These are phyloP conservation scores for Dentipellis sp. DNA, from an alignment of 768 basidiomycete species.

Conservation along the genomic window DNA sequence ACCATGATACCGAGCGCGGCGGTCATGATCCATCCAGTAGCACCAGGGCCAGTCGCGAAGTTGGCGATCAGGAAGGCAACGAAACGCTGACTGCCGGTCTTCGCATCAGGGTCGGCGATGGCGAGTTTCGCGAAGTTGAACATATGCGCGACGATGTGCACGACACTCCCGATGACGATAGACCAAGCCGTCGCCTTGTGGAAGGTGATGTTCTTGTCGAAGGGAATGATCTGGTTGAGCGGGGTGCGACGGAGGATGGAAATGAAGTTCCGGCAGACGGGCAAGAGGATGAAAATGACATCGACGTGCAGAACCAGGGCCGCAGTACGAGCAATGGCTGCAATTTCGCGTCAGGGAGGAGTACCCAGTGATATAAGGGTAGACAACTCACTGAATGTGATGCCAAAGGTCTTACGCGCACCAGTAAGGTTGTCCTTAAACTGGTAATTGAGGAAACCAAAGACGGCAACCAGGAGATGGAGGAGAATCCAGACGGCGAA, in stretches of 20 bases:
- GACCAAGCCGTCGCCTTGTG: slow-evolving; percentile 91
- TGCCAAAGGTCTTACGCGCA: slow-evolving; percentile 64
- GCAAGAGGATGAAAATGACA: slow-evolving; percentile 88
- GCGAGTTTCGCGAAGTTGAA: slow-evolving; percentile 72
- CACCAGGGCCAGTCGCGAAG: slow-evolving; percentile 74
- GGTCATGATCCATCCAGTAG: slow-evolving; percentile 88
- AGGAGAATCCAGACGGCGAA: slow-evolving; percentile 76
- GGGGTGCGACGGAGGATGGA: slow-evolving; percentile 81
- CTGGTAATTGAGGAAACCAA: slow-evolving; percentile 72
- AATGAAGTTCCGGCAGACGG: slow-evolving; percentile 92
- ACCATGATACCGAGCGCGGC: slow-evolving; percentile 67
- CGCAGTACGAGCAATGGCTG: slow-evolving; percentile 81
- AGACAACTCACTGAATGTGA: slow-evolving; percentile 56
- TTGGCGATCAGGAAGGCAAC: slow-evolving; percentile 70
- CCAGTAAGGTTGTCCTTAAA: slow-evolving; percentile 67
- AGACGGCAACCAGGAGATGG: slow-evolving; percentile 65
- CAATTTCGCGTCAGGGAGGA: neutral
- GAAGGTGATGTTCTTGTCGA: slow-evolving; percentile 88
- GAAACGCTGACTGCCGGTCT: slow-evolving; percentile 43
- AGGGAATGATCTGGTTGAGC: slow-evolving; percentile 79
- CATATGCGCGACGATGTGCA: slow-evolving; percentile 83
- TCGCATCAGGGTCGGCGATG: slow-evolving; percentile 41
- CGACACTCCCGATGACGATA: slow-evolving; percentile 64
- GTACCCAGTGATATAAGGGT: neutral
- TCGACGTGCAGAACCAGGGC: slow-evolving; percentile 89